These are phyloP conservation scores for Stemphylium lycopersici DNA, from an alignment of 2,329 filamentous ascomycete species.

Conservation along the genomic window DNA sequence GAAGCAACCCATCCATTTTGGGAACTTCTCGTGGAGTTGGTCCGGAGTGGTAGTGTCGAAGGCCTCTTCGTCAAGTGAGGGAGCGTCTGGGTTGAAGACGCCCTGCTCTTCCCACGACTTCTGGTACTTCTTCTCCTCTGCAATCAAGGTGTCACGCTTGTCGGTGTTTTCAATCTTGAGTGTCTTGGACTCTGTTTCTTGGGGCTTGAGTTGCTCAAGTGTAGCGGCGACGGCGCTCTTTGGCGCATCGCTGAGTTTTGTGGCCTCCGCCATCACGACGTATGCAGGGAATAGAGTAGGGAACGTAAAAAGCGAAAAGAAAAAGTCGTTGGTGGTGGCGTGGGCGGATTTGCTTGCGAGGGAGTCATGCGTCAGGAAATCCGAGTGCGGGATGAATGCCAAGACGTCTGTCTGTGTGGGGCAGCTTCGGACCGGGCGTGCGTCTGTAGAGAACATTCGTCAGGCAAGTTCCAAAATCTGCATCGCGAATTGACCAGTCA, in stretches of 20 bases:
- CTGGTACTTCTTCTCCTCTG: constrained; percentile 91
- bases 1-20: constrained; percentile 89
- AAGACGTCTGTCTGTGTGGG: constrained; percentile 4
- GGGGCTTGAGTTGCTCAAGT: constrained; percentile 61
- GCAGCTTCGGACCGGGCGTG: not conserved
- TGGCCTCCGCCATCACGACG: constrained; percentile 40
- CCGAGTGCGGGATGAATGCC: constrained; percentile 1
- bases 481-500: constrained; percentile 5
- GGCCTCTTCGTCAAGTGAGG: constrained; percentile 77
- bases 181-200: constrained; percentile 63
- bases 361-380: constrained; percentile 5
- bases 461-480: constrained; percentile 10
- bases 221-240: constrained; percentile 58
- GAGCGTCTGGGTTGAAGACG: constrained; percentile 87
- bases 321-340: constrained; percentile 2
- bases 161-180: constrained; percentile 77
- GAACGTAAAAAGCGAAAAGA: constrained; percentile 23
- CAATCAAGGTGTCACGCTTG: constrained; percentile 82
- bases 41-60: constrained; percentile 73
- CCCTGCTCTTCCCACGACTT: constrained; percentile 76
- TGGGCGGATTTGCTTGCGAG: not conserved
- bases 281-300: constrained; percentile 5
- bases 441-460: constrained; percentile 24
- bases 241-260: constrained; percentile 34
- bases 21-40: constrained; percentile 78